Conservation (phyloP, 2,329 filamentous ascomycete genomes). For the Hymenoscyphus linearis region DNA sequence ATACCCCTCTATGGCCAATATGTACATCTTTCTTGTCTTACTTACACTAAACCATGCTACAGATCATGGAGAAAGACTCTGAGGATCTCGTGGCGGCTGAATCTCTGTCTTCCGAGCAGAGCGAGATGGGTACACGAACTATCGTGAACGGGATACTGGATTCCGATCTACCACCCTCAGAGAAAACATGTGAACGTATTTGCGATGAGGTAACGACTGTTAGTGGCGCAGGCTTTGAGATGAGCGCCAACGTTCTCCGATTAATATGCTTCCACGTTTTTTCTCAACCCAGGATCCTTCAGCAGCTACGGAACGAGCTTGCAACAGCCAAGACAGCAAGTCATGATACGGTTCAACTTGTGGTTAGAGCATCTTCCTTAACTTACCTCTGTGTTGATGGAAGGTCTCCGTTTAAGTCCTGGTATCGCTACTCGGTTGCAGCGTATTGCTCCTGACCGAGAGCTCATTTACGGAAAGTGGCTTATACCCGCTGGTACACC, state of each 20-base stretch:
- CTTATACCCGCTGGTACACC: not conserved
- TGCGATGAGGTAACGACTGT: conserved; percentile 31
- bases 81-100: not conserved
- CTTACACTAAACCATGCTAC: not conserved
- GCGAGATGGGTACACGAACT: conserved; percentile 4
- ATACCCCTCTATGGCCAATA: too few species aligned
- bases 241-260: conserved; percentile 31
- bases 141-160: conserved; percentile 19
- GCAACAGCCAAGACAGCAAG: conserved; percentile 20
- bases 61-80: not conserved
- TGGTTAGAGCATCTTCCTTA: conserved; percentile 27
- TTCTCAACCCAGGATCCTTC: conserved; percentile 27
- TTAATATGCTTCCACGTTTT: conserved; percentile 34
- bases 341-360: conserved; percentile 5
- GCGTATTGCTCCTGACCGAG: not conserved
- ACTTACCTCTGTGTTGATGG: conserved; percentile 29
- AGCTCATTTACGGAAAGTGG: not conserved
- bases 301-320: conserved; percentile 33
- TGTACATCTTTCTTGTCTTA: too few species aligned
- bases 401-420: conserved; percentile 18
- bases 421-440: not conserved
- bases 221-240: conserved; percentile 34
- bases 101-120: not conserved
- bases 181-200: conserved; percentile 21
- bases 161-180: not conserved